Percentiles rank a stretch among this genome's conserved stretches.
These are phyloP conservation scores for Saitozyma podzolica DNA, from an alignment of 768 basidiomycete species.

Conservation along the genomic window DNA sequence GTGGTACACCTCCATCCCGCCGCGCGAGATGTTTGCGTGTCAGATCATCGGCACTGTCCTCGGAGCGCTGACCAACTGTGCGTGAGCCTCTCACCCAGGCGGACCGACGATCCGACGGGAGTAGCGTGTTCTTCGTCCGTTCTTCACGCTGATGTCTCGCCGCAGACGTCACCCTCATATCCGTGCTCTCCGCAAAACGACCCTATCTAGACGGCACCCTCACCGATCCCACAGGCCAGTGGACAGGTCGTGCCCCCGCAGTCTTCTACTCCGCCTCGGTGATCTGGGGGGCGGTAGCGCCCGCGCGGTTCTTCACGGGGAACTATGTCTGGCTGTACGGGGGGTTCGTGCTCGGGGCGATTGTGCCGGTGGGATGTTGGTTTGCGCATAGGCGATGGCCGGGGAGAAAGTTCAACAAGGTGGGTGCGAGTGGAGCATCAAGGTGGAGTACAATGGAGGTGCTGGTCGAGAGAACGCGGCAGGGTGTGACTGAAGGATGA, in stretches of 20 bases:
- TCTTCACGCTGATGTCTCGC: constrained; percentile 8
- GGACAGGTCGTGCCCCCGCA: constrained; percentile 49
- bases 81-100: background rate
- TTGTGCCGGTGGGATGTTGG: constrained; percentile 41
- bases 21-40: constrained; percentile 50
- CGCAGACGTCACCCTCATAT: constrained; percentile 43
- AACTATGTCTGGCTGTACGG: constrained; percentile 44
- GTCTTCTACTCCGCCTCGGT: constrained; percentile 52
- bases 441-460: background rate
- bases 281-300: constrained; percentile 50
- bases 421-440: constrained; percentile 7
- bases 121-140: background rate
- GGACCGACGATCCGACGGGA: background rate
- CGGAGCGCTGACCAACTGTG: constrained; percentile 50
- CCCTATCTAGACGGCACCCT: constrained; percentile 48
- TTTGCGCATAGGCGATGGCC: constrained; percentile 50
- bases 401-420: constrained; percentile 41
- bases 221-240: constrained; percentile 50
- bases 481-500: no score
- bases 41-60: constrained; percentile 50
- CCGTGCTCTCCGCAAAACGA: constrained; percentile 47
- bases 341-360: constrained; percentile 48
- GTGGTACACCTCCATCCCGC: constrained; percentile 46
- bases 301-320: constrained; percentile 50
- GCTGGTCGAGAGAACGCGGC: background rate